Evolutionary conservation across 495 filamentous ascomycete genomes (phyloP).

Genomic region (Hypoxylon fuscum): DNA sequence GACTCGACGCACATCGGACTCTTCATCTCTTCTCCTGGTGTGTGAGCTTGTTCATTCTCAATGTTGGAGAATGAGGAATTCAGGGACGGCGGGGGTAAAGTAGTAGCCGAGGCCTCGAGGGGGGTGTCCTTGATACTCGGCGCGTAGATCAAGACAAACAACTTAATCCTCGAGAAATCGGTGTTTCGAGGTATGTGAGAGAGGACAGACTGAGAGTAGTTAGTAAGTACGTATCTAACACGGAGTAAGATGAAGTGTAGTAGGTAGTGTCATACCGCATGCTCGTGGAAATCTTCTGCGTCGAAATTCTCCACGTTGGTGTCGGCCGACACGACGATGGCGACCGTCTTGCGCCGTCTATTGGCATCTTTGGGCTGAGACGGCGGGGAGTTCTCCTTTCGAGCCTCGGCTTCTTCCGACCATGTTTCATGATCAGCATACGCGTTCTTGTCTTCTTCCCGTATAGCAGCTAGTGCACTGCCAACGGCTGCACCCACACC

Average conservation of each 20-base stretch:
- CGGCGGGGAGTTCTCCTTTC: conserved; percentile 47
- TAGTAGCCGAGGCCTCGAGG: conserved; percentile 56
- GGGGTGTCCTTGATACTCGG: conserved; percentile 75
- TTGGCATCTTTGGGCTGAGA: conserved; percentile 41
- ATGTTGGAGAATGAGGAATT: conserved; percentile 91
- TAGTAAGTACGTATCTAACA: conserved; percentile 20
- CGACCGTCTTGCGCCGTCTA: conserved; percentile 76
- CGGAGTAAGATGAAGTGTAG: not conserved
- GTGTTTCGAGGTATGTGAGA: conserved; percentile 83
- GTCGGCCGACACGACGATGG: conserved; percentile 84
- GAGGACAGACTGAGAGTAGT: conserved; percentile 74
- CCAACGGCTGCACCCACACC: conserved; percentile 85
- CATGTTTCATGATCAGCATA: conserved; percentile 86
- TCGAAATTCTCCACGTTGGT: conserved; percentile 65
- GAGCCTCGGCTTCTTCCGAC: conserved; percentile 77
- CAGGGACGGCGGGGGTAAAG: conserved; percentile 67
- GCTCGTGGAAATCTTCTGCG: conserved; percentile 71
- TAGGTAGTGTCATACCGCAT: conserved; percentile 71
- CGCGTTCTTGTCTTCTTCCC: conserved; percentile 81
- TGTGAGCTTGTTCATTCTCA: conserved; percentile 75
- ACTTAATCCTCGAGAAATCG: conserved; percentile 70
- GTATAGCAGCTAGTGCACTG: conserved; percentile 81
- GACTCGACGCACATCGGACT: conserved; percentile 57
- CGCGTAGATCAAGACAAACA: conserved; percentile 90
- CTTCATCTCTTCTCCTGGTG: conserved; percentile 69